A percentile compares a stretch with the other conserved stretches of the same genome.
Conservation (phyloP, 1,284 basidiomycete genomes). For the Puccinia triticina region DNA sequence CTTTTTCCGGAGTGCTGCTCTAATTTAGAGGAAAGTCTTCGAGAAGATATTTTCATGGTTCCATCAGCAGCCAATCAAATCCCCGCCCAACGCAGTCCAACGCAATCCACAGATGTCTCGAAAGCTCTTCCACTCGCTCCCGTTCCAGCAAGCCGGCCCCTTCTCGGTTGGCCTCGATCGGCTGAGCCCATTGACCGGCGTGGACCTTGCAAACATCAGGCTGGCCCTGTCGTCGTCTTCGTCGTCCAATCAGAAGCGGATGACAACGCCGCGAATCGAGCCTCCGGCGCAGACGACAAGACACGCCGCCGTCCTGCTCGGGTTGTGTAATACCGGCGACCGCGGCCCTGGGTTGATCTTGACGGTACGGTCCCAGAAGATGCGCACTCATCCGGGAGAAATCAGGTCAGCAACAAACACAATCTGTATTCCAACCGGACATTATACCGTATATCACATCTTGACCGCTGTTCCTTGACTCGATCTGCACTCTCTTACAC, state of each 20-base stretch:
- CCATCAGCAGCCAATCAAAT: too few relatives aligned
- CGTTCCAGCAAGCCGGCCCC: not conserved
- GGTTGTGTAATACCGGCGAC: not conserved
- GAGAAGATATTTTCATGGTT: too few relatives aligned
- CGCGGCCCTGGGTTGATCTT: constrained; percentile 17
- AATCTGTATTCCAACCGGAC: not conserved
- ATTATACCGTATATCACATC: not conserved
- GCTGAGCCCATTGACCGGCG: constrained; percentile 20
- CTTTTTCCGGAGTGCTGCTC: too few relatives aligned
- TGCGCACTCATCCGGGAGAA: constrained; percentile 39
- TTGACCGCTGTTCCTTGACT: not conserved
- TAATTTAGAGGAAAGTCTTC: too few relatives aligned
- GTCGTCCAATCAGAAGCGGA: not conserved
- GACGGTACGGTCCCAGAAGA: constrained; percentile 24
- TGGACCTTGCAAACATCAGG: constrained; percentile 32
- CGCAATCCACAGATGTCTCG: constrained; percentile 17
- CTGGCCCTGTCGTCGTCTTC: constrained; percentile 18
- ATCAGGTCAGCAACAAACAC: constrained; percentile 17
- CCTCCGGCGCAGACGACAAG: not conserved
- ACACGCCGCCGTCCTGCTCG: constrained; percentile 41
- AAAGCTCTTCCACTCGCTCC: constrained; percentile 3
- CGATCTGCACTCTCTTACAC: not conserved
- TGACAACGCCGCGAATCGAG: not conserved
- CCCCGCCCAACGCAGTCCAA: too few relatives aligned
- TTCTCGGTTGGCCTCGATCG: not conserved